Evolutionary conservation across 108 stramenopile species (phyloP), one percentile per base, ranked within the genome.

Genomic region (Skeletonema costatum): DNA sequence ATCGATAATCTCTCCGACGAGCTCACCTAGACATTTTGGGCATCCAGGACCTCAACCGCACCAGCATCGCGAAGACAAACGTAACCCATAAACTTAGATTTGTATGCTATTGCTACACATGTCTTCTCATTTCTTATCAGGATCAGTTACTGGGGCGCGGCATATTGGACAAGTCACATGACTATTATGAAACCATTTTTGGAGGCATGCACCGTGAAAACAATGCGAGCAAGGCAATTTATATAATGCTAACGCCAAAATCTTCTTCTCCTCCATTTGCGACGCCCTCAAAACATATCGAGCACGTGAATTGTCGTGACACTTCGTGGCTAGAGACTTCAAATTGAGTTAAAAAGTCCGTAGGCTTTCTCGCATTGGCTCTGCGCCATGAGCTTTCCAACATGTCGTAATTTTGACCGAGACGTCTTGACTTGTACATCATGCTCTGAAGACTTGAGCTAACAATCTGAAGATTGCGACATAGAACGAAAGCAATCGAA

Each of bases 161-260:
- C 75, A 76, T 12, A 69, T 68, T 16, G 75, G 75, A 48, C 75
- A 76, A 50, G 75, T 61, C 21, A n/a, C 35, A 33, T 69, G 60
- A 51, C 68, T 31, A 41, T 69, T 31, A 64, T 76, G 75, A 59
- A 76, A 62, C 75, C 75, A 81, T 60, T 67, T 39, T 59, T 70
- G 50, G 2, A 61, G 36, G 51, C 80, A 81, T n/a, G 12, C 19
- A 13, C 70, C 19, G 19, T 81, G 80, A 48, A 75, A 81, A 70
- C 32, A 71, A 71, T 75, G 74, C 10, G 74, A 81, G 44, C 80
- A 81, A 41, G 80, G 74, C 4, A 75, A 50, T 33, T 68, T 66
- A 35, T 71, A 75, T 13, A 80, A 38, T 48, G 19, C 56, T 0
- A 58, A 67, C 39, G 2, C 59, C 17, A 7, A 17, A 19, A 16